Evolutionary conservation across 805 yeast species (phyloP), one percentile per base, ranked within the genome.

Genomic region (Yarrowia sp.): DNA sequence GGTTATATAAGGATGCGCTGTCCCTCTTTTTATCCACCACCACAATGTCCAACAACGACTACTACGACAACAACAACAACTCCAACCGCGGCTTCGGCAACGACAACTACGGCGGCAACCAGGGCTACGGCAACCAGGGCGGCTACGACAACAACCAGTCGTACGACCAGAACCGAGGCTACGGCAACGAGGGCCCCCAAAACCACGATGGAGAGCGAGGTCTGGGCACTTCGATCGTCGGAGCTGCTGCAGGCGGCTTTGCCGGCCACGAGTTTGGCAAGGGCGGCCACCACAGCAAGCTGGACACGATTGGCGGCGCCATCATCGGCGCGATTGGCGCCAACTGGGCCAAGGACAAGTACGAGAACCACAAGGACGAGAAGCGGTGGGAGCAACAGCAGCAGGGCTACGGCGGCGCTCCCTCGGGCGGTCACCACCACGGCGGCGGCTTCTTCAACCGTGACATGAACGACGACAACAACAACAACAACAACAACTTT

Each of bases 241-340:
- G 63, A 16, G 63, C 63, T 19, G 63, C 60, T 19, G 63, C 63
- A 19, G 63, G 63, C 13, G 63, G 63, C 13, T 49, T 36, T 27
- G 61, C 61, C 33, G 63, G 63, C 38, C 59, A 61, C 61, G 29
- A 61, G 49, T 29, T 61, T 16, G 59, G 59, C 59, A 44, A 44
- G 51, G 18, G 18, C 47, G 59, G 56, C 35, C 19, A 42, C 53
- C 61, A 58, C 58, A 24, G 41, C 38, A 61, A 49, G 49, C 61
- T 61, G 38, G 47, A 51, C 19, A 61, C 63, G 33, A 38, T 61
- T 51, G 63, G 63, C 1, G 63, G 63, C 2, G 63, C 63, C 22
- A 41, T 61, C 38, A 39, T 55, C 33, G 63, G 63, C 18, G 63
- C 63, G 29, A 38, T 61, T 31, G 63, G 61, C 5, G 63, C 61